A percentile compares a stretch with the other conserved stretches of the same genome.
Conservation (phyloP, 441 rosid genomes). For the Flueggea neowawraea region DNA sequence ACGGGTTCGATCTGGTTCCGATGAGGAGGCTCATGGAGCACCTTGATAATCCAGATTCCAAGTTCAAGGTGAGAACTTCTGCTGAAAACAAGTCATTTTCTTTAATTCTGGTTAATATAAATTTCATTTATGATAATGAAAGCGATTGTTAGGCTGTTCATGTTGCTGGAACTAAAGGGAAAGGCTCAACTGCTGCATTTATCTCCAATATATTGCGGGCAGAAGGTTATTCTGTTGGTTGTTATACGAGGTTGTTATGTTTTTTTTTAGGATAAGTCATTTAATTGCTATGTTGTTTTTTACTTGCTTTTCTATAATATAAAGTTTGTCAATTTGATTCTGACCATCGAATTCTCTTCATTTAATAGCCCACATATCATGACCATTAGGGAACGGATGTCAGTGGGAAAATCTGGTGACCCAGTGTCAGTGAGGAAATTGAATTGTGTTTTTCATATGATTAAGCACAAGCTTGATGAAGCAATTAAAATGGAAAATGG, state of each 20-base stretch:
- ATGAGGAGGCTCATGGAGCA: constrained; percentile 73
- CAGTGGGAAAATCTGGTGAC: constrained; percentile 50
- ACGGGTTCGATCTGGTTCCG: constrained; percentile 80
- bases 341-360: constrained; percentile 6
- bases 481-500: constrained; percentile 59
- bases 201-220: constrained; percentile 67
- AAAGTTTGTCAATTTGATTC: neutral
- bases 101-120: too few species aligned
- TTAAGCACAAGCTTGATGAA: constrained; percentile 53
- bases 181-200: constrained; percentile 88
- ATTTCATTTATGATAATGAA: neutral
- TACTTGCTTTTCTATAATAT: neutral
- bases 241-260: constrained; percentile 65
- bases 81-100: neutral
- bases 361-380: constrained; percentile 68
- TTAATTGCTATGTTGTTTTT: neutral
- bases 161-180: constrained; percentile 94
- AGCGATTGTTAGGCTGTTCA: constrained; percentile 51
- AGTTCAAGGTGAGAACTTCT: constrained; percentile 57
- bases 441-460: constrained; percentile 46
- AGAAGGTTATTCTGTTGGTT: constrained; percentile 78
- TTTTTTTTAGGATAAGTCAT: neutral
- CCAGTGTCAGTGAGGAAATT: constrained; percentile 60
- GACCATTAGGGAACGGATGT: constrained; percentile 76
- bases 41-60: constrained; percentile 69